Conservation (phyloP, 345 rosid species). For the Salix arbutifolia region DNA sequence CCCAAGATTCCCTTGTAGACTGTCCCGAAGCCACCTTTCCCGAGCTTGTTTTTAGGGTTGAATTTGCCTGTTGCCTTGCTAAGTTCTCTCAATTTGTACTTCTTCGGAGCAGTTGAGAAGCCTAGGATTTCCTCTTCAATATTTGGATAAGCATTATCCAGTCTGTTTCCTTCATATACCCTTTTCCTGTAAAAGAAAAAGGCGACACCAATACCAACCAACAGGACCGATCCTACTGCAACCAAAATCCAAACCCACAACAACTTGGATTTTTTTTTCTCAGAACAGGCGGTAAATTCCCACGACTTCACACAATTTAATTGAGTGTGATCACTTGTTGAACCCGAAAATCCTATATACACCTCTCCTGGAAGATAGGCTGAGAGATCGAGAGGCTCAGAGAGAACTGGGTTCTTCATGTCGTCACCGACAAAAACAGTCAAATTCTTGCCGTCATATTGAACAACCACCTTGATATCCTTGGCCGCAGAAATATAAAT, state of each 20-base stretch:
- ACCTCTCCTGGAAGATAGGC: slow-evolving; percentile 43
- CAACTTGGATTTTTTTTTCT: slow-evolving; percentile 16
- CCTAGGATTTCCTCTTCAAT: slow-evolving; percentile 51
- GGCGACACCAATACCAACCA: slow-evolving; percentile 6
- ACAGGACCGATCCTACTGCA: slow-evolving; percentile 13
- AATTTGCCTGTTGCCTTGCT: slow-evolving; percentile 57
- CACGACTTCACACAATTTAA: slow-evolving; percentile 56
- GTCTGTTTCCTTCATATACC: slow-evolving; percentile 12
- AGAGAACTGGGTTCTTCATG: slow-evolving; percentile 26
- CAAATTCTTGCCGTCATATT: slow-evolving; percentile 45
- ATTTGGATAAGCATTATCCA: slow-evolving; percentile 31
- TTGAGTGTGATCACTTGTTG: slow-evolving; percentile 19
- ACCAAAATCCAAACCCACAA: slow-evolving; percentile 33
- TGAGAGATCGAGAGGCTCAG: slow-evolving; percentile 46
- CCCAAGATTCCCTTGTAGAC: slow-evolving; percentile 59
- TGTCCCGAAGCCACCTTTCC: slow-evolving; percentile 75
- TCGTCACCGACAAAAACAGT: slow-evolving; percentile 34
- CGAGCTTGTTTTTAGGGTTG: slow-evolving; percentile 48
- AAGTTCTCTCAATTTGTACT: slow-evolving; percentile 47
- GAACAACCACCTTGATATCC: slow-evolving; percentile 23
- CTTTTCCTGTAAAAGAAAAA: slow-evolving; percentile 29
- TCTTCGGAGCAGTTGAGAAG: slow-evolving; percentile 47
- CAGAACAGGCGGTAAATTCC: slow-evolving; percentile 38
- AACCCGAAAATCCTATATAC: slow-evolving; percentile 61
- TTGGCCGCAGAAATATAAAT: slow-evolving; percentile 18